Conservation (phyloP, 352 stramenopile species). For the Poterioochromonas sp. region DNA sequence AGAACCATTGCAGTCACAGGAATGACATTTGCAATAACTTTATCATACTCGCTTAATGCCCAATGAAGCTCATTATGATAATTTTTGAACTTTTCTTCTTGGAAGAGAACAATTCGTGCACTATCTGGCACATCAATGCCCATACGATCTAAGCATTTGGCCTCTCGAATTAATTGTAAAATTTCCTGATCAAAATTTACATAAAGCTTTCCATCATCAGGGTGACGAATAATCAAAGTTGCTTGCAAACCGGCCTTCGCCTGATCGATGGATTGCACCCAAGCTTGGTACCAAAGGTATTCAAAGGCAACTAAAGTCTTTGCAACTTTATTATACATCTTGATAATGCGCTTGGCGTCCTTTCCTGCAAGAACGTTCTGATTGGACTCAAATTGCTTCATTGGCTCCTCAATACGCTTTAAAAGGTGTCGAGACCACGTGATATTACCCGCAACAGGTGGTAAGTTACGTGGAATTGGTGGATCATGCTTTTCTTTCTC, state of each 20-base stretch:
- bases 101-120: conserved; percentile 91
- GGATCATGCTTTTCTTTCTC: conserved; percentile 96
- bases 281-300: conserved; percentile 98
- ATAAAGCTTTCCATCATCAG: conserved; percentile 93
- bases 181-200: conserved; percentile 98
- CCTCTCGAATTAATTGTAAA: conserved; percentile 87
- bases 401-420: conserved; percentile 96
- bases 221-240: conserved; percentile 95
- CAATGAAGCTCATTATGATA: conserved; percentile 97
- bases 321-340: conserved; percentile 98
- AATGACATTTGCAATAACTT: conserved; percentile 90
- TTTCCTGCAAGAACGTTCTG: conserved; percentile 91
- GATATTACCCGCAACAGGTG: conserved; percentile 93
- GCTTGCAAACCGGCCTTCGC: conserved; percentile 92
- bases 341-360: conserved; percentile 93
- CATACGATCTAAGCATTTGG: conserved; percentile 95
- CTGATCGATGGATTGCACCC: conserved; percentile 93
- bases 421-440: conserved; percentile 92
- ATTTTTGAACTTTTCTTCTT: conserved; percentile 97
- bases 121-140: conserved; percentile 93
- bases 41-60: conserved; percentile 90
- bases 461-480: conserved; percentile 88
- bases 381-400: conserved; percentile 96
- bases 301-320: conserved; percentile 94
- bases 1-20: conserved; percentile 84